phyloP scores from a whole-genome alignment of 352 stramenopile species.

The Phytophthora crassamura region DNA sequence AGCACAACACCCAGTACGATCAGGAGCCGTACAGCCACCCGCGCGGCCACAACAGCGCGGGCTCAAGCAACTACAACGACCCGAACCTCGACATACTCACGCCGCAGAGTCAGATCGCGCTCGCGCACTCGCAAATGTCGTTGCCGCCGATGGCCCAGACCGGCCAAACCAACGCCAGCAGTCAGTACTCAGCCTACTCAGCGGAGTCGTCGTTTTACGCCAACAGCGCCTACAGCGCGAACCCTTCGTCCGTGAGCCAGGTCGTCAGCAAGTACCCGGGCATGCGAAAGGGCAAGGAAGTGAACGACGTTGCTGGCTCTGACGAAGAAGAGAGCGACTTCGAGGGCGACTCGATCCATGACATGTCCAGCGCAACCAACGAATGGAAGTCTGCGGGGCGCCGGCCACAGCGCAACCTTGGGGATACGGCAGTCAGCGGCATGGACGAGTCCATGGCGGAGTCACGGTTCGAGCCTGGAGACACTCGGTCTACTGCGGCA shows the following conservation, averaged over 20 bases:
- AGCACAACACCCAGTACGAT: conserved; percentile 33
- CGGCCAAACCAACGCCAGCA: conserved; percentile 24
- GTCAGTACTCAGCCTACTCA: conserved; percentile 39
- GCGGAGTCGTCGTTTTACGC: conserved; percentile 36
- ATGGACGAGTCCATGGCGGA: conserved; percentile 26
- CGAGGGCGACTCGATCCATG: conserved; percentile 48
- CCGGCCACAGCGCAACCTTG: conserved; percentile 10
- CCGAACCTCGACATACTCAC: conserved; percentile 67
- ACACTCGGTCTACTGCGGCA: conserved; percentile 35
- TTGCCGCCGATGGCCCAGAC: conserved; percentile 42
- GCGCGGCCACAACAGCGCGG: neutral
- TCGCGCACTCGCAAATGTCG: conserved; percentile 48
- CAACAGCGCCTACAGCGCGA: conserved; percentile 29
- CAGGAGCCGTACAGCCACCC: conserved; percentile 30
- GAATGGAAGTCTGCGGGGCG: conserved; percentile 35
- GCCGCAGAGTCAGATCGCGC: conserved; percentile 62
- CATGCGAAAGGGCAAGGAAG: conserved; percentile 18
- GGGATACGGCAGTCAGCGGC: conserved; percentile 3
- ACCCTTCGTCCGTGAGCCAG: conserved; percentile 22
- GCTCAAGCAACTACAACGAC: conserved; percentile 55
- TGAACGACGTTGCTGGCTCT: conserved; percentile 44
- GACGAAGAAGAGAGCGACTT: conserved; percentile 49
- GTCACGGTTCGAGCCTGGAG: conserved; percentile 18
- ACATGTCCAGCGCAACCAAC: conserved; percentile 45
- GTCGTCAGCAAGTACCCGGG: conserved; percentile 37